Evolutionary conservation across 306 rosid genomes (phyloP), one percentile per base, ranked within the genome.

Genomic region (Ceratonia siliqua): DNA sequence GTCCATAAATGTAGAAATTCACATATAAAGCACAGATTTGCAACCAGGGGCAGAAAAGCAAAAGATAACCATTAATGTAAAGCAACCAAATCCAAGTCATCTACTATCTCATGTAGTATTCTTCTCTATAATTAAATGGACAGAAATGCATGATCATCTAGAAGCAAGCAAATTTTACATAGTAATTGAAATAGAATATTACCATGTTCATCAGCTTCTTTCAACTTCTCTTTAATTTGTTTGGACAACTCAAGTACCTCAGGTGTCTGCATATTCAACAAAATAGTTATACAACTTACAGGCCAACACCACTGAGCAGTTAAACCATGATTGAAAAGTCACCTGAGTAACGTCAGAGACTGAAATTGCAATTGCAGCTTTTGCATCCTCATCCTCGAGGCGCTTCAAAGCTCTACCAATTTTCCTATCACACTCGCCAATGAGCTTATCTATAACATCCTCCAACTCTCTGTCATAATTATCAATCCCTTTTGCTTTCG

Each of bases 301-400:
- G 2, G 8, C 50, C 61, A 77, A 36, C 64, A 48, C 18, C 6
- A 32, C 71, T 5, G 2, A 39, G 8, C 39, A 67, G 12, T 20
- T 12, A 18, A 59, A 66, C 21, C 13, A 14, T 3, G 1, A 74
- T 41, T 20, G 24, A 54, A 64, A 2, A 33, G 28, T 78, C 68
- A 89, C 99, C 97, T 83, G 95, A 75, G 99, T 95, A 73, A 95
- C 98, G 66, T 95, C 96, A 25, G 99, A 83, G 36, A 95, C 99
- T 5, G 99, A 95, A 84, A 95, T 95, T 54, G 99, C 98, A 64
- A 92, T 90, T 2, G 99, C 99, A 43, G 99, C 99, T 77, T 95
- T 95, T 0, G 99, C 99, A 82, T 95, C 99, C 1, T 95, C 99
- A 15, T 92, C 99, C 86, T 95, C 98, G 3, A 95, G 98, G 13